Percentiles rank a stretch among this genome's conserved stretches.
Evolutionary conservation across 441 rosid species (phyloP).

Genomic region (Populus trichocarpa): DNA sequence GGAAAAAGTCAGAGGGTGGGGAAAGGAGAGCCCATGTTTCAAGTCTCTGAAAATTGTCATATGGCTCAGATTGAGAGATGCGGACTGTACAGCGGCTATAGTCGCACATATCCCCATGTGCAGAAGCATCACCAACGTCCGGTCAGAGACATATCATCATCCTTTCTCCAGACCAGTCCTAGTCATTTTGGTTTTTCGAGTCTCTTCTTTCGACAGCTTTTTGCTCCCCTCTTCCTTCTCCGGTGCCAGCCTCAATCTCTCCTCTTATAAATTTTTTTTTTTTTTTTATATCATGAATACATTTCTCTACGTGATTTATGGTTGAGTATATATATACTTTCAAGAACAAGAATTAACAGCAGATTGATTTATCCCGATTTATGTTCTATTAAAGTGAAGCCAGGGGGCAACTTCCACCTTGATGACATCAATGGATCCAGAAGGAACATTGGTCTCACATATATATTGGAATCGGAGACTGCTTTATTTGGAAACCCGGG

Average conservation of each 20-base stretch:
- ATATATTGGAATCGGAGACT: constrained; percentile 19
- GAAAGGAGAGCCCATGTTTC: constrained; percentile 17
- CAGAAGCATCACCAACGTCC: constrained; percentile 11
- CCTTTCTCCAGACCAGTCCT: constrained; percentile 12
- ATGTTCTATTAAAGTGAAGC: background rate
- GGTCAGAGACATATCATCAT: constrained; percentile 19
- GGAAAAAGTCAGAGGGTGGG: background rate
- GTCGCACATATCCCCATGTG: constrained; percentile 38
- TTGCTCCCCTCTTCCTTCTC: background rate
- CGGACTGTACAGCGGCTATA: constrained; percentile 14
- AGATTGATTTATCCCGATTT: background rate
- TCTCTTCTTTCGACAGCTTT: background rate
- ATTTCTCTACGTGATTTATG: too few species aligned
- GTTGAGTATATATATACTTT: too few species aligned
- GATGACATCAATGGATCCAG: constrained; percentile 9
- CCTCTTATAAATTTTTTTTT: too few species aligned
- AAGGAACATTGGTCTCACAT: constrained; percentile 25
- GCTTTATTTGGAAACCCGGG: constrained; percentile 21
- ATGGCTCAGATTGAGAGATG: background rate
- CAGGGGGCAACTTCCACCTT: background rate
- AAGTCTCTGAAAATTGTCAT: constrained; percentile 18
- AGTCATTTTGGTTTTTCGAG: constrained; percentile 18
- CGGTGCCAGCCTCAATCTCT: background rate
- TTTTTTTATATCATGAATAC: too few species aligned
- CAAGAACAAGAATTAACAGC: too few species aligned